phyloP scores from a whole-genome alignment of 129 eudicot species.

The Cynara cardunculus region DNA sequence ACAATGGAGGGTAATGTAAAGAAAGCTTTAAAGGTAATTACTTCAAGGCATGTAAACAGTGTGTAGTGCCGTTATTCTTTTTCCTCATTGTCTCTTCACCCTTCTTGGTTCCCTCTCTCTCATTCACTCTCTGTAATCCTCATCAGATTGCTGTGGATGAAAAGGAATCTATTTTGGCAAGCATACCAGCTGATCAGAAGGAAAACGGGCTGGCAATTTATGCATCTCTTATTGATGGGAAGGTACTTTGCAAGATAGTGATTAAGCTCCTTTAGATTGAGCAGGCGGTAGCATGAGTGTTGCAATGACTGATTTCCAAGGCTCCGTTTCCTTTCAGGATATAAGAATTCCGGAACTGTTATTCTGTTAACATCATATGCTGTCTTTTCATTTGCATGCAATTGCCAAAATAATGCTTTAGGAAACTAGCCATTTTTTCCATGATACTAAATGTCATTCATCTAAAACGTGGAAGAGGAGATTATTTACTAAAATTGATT shows the following conservation, averaged over 20 bases:
- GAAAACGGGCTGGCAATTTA: constrained; percentile 71
- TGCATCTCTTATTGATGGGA: constrained; percentile 75
- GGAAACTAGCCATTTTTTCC: neutral
- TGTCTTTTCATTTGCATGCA: neutral
- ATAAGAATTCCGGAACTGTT: neutral
- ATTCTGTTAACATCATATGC: neutral
- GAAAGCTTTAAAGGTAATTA: constrained; percentile 84
- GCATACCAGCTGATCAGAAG: constrained; percentile 70
- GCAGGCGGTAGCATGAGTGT: constrained; percentile 5
- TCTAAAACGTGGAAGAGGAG: neutral
- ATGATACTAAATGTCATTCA: neutral
- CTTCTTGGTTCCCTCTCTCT: neutral
- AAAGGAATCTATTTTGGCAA: constrained; percentile 79
- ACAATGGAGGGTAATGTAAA: constrained; percentile 98
- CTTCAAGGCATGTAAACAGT: neutral
- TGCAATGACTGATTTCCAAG: neutral
- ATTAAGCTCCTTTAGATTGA: constrained; percentile 2
- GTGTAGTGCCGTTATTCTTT: neutral
- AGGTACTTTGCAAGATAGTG: constrained; percentile 48
- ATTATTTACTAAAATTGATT: too few species aligned
- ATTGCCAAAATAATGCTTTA: neutral
- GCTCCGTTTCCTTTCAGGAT: neutral
- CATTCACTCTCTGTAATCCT: neutral
- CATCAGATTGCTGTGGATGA: constrained; percentile 86
- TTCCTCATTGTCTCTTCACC: neutral